These are phyloP conservation scores for Acanthamoeba culbertsoni DNA, from an alignment of 208 protist species.

Conservation along the genomic window DNA sequence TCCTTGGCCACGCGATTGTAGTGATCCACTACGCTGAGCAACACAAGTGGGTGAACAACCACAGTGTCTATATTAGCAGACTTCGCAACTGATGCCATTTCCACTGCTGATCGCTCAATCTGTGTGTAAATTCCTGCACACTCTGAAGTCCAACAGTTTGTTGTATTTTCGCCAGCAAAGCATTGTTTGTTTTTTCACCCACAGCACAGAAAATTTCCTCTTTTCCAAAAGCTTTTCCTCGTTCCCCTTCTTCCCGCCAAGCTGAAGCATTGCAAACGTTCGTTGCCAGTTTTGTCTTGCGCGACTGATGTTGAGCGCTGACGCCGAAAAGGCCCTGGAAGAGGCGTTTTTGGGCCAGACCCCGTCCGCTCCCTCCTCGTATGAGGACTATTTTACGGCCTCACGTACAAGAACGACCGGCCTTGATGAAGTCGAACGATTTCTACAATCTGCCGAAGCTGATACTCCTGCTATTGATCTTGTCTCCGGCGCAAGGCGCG, in stretches of 20 bases:
- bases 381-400: background rate
- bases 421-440: background rate
- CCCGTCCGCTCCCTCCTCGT: background rate
- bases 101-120: background rate
- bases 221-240: background rate
- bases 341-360: background rate
- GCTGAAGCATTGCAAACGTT: background rate
- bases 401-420: background rate
- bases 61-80: background rate
- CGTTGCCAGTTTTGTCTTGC: background rate
- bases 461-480: background rate
- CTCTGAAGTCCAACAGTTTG: too few relatives aligned
- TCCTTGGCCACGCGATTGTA: slow-evolving; percentile 95
- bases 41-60: slow-evolving; percentile 76
- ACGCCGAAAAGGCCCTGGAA: background rate
- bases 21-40: slow-evolving; percentile 99
- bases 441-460: background rate
- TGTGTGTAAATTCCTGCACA: too few relatives aligned
- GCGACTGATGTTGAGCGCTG: background rate
- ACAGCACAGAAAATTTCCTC: background rate
- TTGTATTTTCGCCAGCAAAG: slow-evolving; percentile 18
- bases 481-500: background rate
- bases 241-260: background rate
- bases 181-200: background rate
- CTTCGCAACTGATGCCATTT: background rate